Evolutionary conservation across 495 filamentous ascomycete genomes (phyloP), one percentile per base, ranked within the genome.

Genomic region (Hypoxylon fragiforme): DNA sequence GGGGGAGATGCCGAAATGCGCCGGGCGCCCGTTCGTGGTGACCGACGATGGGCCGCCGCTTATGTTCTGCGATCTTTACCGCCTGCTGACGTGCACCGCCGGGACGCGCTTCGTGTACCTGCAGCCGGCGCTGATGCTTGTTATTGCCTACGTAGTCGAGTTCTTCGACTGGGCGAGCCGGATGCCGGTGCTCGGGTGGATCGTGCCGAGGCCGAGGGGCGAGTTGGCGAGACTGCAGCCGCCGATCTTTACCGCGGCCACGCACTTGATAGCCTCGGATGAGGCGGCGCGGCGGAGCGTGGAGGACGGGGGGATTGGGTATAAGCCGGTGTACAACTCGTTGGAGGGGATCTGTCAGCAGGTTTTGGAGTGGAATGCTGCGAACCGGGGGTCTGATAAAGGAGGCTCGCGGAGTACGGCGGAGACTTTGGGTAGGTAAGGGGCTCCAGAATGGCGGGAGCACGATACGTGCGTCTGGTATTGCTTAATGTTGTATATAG

Each of bases 271-370:
- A 30, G 67, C 71, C 2, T 76, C 79, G 57, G 80, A 84, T 40
- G 58, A 65, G 16, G 65, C 70, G 7, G 81, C 80, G 12, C 65
- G 70, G 43, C 63, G 59, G 63, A 65, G 65, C 1, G 73, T 79
- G 7, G 73, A 73, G 38, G 60, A 79, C 6, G 81, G 82, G 0
- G 79, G 81, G 1, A 60, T 84, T 20, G 80, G 79, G 12, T 84
- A 82, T 56, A 37, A 19, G 12, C 64, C 68, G 8, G 70, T 71
- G 0, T 53, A 74, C 20, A 76, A 55, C 2, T 79, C 75, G 7
- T 45, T 84, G 21, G 73, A 81, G 15, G 82, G 80, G 0, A 64
- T 84, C 46, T 79, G 77, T 45, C 75, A 76, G 60, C 55, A 81
- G 50, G 54, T 84, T 15, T 40, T 70, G 37, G 67, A 77, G 21